Percentiles rank a stretch among this genome's conserved stretches.
phyloP scores from a whole-genome alignment of 768 basidiomycete genomes.

The Mycena crocata region DNA sequence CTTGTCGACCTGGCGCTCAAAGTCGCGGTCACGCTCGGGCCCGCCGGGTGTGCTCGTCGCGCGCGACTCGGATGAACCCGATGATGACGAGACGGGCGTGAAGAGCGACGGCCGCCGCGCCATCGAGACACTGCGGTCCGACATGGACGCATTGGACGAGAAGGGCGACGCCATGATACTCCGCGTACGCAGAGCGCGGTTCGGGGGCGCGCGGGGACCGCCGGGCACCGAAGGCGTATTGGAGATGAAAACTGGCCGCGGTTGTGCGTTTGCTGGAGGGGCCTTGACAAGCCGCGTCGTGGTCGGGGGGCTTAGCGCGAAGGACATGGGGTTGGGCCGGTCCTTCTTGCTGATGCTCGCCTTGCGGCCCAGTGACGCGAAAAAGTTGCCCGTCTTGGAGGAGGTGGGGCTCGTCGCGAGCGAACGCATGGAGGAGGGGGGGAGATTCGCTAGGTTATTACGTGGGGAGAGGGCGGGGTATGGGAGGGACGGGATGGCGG shows the following conservation, averaged over 20 bases:
- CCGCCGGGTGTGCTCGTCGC: not conserved
- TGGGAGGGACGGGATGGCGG: constrained; percentile 74
- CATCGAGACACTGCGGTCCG: constrained; percentile 43
- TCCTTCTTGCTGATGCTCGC: constrained; percentile 63
- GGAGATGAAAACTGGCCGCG: constrained; percentile 41
- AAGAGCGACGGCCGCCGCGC: constrained; percentile 55
- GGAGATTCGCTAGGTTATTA: constrained; percentile 21
- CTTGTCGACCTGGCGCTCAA: constrained; percentile 76
- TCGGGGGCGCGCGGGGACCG: constrained; percentile 78
- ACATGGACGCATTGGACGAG: constrained; percentile 36
- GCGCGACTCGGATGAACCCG: constrained; percentile 20
- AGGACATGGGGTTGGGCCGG: constrained; percentile 26
- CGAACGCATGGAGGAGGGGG: constrained; percentile 65
- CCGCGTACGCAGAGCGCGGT: constrained; percentile 73
- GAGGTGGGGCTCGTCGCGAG: constrained; percentile 54
- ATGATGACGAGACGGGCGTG: constrained; percentile 30
- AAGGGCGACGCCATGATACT: constrained; percentile 63
- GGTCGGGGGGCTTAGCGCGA: constrained; percentile 38
- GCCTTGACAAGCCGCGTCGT: constrained; percentile 52
- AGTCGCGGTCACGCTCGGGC: constrained; percentile 53
- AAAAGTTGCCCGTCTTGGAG: constrained; percentile 70
- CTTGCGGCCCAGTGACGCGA: constrained; percentile 80
- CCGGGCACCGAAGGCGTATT: constrained; percentile 71
- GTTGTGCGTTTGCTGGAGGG: constrained; percentile 38
- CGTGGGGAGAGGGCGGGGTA: constrained; percentile 61